Conservation (phyloP, 768 basidiomycete species). For the Tephrocybe sp. region DNA sequence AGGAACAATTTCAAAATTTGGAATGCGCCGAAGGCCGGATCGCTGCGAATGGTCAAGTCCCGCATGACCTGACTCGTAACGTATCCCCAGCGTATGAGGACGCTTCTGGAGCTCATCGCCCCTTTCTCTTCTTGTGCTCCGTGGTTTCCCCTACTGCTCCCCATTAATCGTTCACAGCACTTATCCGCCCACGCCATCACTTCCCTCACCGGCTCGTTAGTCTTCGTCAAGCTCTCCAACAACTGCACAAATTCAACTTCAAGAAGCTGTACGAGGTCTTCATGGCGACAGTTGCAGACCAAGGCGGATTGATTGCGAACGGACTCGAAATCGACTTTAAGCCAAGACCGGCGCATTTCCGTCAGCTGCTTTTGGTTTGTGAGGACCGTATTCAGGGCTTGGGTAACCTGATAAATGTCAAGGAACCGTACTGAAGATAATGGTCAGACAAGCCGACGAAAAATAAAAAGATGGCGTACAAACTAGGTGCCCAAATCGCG, state of each 20-base stretch:
- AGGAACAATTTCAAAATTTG: slow-evolving; percentile 89
- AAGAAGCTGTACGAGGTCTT: slow-evolving; percentile 80
- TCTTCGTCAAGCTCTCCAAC: slow-evolving; percentile 70
- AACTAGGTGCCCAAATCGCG: slow-evolving; percentile 87
- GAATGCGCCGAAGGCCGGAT: slow-evolving; percentile 90
- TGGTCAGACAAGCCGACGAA: slow-evolving; percentile 7
- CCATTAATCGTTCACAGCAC: slow-evolving; percentile 83
- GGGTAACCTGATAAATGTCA: slow-evolving; percentile 90
- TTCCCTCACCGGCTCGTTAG: slow-evolving; percentile 76
- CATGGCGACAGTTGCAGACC: slow-evolving; percentile 90
- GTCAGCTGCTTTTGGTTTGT: slow-evolving; percentile 81
- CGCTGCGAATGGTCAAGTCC: slow-evolving; percentile 88
- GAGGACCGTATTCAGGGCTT: slow-evolving; percentile 83
- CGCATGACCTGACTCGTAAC: slow-evolving; percentile 93
- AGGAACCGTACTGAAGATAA: slow-evolving; percentile 72
- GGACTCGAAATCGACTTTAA: slow-evolving; percentile 85
- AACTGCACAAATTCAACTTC: slow-evolving; percentile 83
- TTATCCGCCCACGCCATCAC: slow-evolving; percentile 92
- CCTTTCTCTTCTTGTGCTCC: slow-evolving; percentile 65
- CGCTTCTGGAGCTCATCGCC: slow-evolving; percentile 82
- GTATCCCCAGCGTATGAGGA: slow-evolving; percentile 89
- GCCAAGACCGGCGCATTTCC: slow-evolving; percentile 88
- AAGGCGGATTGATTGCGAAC: slow-evolving; percentile 91
- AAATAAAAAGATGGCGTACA: slow-evolving; percentile 47
- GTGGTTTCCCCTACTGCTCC: slow-evolving; percentile 52